Evolutionary conservation across 768 basidiomycete species (phyloP), one percentile per base, ranked within the genome.

Genomic region (Lactarius evosmus): DNA sequence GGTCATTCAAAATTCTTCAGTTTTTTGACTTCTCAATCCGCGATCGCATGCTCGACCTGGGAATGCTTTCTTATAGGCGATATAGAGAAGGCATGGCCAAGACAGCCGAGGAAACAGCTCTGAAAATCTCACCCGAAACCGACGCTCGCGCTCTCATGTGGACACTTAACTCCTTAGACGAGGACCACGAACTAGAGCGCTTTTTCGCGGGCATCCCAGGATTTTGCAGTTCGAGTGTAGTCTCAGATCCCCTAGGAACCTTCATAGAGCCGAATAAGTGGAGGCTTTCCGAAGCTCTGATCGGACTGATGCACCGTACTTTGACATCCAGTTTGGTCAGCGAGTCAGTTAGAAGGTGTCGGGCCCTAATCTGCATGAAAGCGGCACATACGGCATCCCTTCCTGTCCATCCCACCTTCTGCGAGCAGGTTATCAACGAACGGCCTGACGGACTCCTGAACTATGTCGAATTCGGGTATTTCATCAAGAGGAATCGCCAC

Each of bases 201-300:
- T 49, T 61, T 34, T 55, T 61, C 19, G 53, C 30, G 2, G 60
- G 25, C 54, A 36, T 61, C 44, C 60, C 60, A 4, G 60, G 34
- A 9, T 49, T 61, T 6, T 36, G 32, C 44, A 34, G 16, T 2
- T 58, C 57, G 11, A 34, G 7, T 0, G 44, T 36, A 1, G 44
- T 58, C 14, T 7, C 25, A 7, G 12, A 49, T 6, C 57, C 57
- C 14, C 7, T 7, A 11, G 6, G 0, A 14, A 12, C 17, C 1
- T 25, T 58, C 7, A 25, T n/a, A 19, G 29, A 19, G 1, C 32
- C 16, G 14, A 4, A 19, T 12, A 11, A 14, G 9, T 17, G 17
- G 56, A 40, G 7, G 17, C 25, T 56, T 7, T 50, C 49, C 1
- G 49, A 22, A 0, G 30, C n/a, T 0, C 16, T 57, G 5, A 2